These are phyloP conservation scores for Cladosporium sp. DNA, from an alignment of 2,329 filamentous ascomycete species.

Conservation along the genomic window DNA sequence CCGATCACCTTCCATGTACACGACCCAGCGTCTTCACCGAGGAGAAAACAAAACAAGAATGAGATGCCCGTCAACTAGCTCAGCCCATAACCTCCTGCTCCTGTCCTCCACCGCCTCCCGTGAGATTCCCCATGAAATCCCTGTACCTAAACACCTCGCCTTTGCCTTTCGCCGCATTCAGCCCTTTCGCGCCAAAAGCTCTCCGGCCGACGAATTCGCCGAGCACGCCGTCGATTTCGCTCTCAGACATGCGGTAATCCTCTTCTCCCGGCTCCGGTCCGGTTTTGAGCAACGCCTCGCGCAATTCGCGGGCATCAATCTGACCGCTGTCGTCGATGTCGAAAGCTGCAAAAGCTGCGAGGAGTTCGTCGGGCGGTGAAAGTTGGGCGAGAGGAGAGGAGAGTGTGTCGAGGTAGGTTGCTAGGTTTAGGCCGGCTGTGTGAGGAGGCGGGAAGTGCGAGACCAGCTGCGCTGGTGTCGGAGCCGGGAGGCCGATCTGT, in stretches of 20 bases:
- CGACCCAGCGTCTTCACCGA: too few relatives aligned
- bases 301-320: constrained; percentile 76
- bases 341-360: constrained; percentile 89
- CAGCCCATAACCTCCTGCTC: neutral
- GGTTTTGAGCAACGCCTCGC: constrained; percentile 77
- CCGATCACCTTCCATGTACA: too few relatives aligned
- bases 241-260: constrained; percentile 57
- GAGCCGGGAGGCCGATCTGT: constrained; percentile 74
- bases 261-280: constrained; percentile 67
- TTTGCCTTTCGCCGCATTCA: constrained; percentile 45
- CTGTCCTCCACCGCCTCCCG: constrained; percentile 28
- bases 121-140: constrained; percentile 69
- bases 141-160: constrained; percentile 92
- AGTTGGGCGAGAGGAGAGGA: constrained; percentile 69
- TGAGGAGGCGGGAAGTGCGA: constrained; percentile 73
- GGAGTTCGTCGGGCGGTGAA: constrained; percentile 72
- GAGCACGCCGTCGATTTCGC: constrained; percentile 83
- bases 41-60: too few relatives aligned
- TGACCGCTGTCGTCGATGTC: constrained; percentile 95
- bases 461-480: constrained; percentile 63
- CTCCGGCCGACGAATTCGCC: constrained; percentile 78
- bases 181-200: constrained; percentile 65
- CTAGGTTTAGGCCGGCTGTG: constrained; percentile 70
- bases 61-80: neutral
- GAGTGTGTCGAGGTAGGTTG: constrained; percentile 78